Percentiles rank a stretch among this genome's conserved stretches.
Evolutionary conservation across 768 basidiomycete species (phyloP).

Genomic region (Pleurotus platypus): DNA sequence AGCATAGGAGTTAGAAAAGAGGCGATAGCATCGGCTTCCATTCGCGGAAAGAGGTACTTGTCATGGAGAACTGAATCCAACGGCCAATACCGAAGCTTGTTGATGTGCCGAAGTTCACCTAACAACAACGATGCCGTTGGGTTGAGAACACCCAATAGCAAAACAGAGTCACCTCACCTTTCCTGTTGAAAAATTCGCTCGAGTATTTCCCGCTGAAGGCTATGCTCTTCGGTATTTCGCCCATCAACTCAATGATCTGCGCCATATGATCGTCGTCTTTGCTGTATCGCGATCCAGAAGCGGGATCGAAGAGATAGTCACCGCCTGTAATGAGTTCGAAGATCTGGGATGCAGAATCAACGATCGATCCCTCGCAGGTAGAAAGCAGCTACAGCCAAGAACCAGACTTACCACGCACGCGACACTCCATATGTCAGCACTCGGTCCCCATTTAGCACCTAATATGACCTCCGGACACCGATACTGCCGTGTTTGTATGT

Average conservation of each 20-base stretch:
- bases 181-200: conserved; percentile 93
- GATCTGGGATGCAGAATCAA: conserved; percentile 41
- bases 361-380: not conserved
- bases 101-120: conserved; percentile 90
- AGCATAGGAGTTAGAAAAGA: conserved; percentile 90
- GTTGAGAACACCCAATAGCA: not conserved
- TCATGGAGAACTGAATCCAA: conserved; percentile 80
- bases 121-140: not conserved
- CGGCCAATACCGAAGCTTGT: conserved; percentile 91
- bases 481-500: conserved; percentile 97
- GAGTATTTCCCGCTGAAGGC: conserved; percentile 92
- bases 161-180: conserved; percentile 49
- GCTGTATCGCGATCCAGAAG: conserved; percentile 89
- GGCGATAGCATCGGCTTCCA: conserved; percentile 78
- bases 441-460: conserved; percentile 93
- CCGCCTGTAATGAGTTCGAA: conserved; percentile 97
- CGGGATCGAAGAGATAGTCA: conserved; percentile 97
- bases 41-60: conserved; percentile 89
- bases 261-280: conserved; percentile 98
- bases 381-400: not conserved
- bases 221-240: conserved; percentile 79
- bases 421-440: conserved; percentile 96
- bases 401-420: conserved; percentile 76
- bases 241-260: conserved; percentile 94
- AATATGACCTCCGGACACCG: conserved; percentile 97